Percentiles rank a stretch among this genome's conserved stretches.
Conservation (phyloP, 1,284 basidiomycete species). For the Erythrobasidium hasegawianum region DNA sequence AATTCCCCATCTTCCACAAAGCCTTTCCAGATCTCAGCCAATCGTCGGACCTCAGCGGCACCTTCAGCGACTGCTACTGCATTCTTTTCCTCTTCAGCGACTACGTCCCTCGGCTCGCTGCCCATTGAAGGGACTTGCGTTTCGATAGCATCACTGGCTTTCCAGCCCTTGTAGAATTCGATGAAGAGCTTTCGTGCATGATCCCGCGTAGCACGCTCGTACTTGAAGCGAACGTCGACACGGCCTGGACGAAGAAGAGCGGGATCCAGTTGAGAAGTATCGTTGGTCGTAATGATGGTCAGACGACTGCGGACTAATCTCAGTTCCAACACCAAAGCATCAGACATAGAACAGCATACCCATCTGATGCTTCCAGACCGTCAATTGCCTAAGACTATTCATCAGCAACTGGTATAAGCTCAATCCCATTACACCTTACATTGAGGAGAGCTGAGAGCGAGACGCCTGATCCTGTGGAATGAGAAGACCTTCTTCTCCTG, state of each 20-base stretch:
- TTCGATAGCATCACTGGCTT: constrained; percentile 2
- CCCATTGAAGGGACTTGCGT: not conserved
- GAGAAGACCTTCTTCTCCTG: not conserved
- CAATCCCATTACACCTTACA: not conserved
- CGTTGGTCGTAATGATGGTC: constrained; percentile 61
- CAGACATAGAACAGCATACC: too few species aligned
- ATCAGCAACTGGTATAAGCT: not conserved
- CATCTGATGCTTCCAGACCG: not conserved
- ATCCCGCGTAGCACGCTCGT: constrained; percentile 10
- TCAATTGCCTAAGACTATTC: not conserved
- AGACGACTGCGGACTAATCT: not conserved
- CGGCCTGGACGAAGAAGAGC: constrained; percentile 62
- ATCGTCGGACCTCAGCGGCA: constrained; percentile 1
- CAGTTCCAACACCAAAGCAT: too few species aligned
- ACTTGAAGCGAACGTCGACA: constrained; percentile 11
- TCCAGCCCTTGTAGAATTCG: constrained; percentile 28
- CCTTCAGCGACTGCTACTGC: not conserved
- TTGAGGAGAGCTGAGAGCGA: constrained; percentile 26
- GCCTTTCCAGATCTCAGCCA: constrained; percentile 7
- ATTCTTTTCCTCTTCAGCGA: constrained; percentile 1
- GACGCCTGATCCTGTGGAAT: not conserved
- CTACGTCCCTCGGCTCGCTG: constrained; percentile 10
- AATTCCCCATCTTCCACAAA: constrained; percentile 20
- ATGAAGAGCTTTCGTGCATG: constrained; percentile 26
- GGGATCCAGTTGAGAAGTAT: constrained; percentile 62